Percentiles rank a stretch among this genome's conserved stretches.
These are phyloP conservation scores for Triticum aestivum DNA, from an alignment of 176 grass and related monocot species.

Conservation along the genomic window DNA sequence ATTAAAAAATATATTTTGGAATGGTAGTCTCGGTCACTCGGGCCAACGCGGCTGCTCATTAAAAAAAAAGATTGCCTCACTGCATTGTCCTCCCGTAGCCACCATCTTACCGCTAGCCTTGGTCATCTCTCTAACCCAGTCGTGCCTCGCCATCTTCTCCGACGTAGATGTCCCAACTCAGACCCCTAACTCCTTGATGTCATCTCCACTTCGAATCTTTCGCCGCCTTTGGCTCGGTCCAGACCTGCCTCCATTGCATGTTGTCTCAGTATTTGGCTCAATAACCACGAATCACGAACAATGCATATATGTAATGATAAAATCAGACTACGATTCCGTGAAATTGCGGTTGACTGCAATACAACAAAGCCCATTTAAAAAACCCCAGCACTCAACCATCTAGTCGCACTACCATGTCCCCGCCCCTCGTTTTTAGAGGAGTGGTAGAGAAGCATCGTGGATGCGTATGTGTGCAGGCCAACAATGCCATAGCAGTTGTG, in stretches of 20 bases:
- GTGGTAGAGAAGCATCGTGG: background rate
- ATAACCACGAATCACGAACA: background rate
- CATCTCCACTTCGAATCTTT: background rate
- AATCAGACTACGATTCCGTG: background rate
- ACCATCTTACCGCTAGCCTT: no score
- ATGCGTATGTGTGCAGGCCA: no score
- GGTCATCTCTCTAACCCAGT: background rate
- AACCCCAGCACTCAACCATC: background rate
- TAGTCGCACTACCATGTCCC: background rate
- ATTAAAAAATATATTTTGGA: no score
- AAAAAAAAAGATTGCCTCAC: no score
- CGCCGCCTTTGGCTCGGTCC: background rate
- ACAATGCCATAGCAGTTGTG: no score
- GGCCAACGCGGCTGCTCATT: no score
- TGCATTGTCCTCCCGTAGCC: no score
- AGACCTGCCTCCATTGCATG: background rate
- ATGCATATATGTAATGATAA: background rate
- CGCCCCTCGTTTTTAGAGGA: background rate
- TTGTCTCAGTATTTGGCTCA: background rate
- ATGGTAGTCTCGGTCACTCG: no score
- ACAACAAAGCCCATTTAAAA: background rate
- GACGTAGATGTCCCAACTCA: background rate
- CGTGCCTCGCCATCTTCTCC: background rate
- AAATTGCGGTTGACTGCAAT: background rate
- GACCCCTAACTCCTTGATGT: background rate